Percentiles rank a stretch among this genome's conserved stretches.
These are phyloP conservation scores for Aeschynomene evenia DNA, from an alignment of 306 rosid genomes.

Conservation along the genomic window DNA sequence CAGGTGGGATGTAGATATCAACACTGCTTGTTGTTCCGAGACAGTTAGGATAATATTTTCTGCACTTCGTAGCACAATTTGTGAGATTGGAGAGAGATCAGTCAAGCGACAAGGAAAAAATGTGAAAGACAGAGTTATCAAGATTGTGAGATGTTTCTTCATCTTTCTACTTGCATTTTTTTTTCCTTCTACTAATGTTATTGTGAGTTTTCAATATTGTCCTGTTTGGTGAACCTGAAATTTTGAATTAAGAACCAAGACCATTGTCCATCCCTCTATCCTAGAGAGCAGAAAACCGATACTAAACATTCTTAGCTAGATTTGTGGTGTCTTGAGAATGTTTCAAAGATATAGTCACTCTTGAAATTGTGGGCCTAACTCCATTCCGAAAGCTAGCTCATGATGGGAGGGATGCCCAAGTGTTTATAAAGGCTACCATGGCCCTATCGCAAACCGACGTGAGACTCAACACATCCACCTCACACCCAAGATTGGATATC, in stretches of 20 bases:
- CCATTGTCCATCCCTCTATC: neutral
- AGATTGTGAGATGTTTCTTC: constrained; percentile 56
- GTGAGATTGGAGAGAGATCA: constrained; percentile 66
- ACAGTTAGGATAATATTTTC: constrained; percentile 68
- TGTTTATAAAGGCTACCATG: too few relatives aligned
- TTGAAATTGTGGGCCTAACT: too few relatives aligned
- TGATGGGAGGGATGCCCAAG: too few relatives aligned
- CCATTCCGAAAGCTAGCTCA: too few relatives aligned
- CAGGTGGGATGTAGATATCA: constrained; percentile 83
- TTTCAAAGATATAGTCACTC: neutral
- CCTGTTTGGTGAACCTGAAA: neutral
- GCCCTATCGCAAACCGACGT: too few relatives aligned
- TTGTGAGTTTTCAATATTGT: neutral
- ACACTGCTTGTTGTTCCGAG: constrained; percentile 57
- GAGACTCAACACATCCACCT: too few relatives aligned
- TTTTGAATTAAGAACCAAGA: neutral
- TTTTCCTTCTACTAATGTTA: neutral
- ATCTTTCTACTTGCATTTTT: constrained; percentile 20
- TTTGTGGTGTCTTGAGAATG: neutral
- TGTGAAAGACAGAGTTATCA: constrained; percentile 50
- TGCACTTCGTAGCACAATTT: constrained; percentile 54
- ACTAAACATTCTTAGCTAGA: neutral
- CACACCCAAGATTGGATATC: too few relatives aligned
- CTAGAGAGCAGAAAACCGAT: neutral
- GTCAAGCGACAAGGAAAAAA: constrained; percentile 53